A percentile compares a stretch with the other conserved stretches of the same genome.
These are phyloP conservation scores for Xylariaceae sp. DNA, from an alignment of 2,329 filamentous ascomycete species.

Conservation along the genomic window DNA sequence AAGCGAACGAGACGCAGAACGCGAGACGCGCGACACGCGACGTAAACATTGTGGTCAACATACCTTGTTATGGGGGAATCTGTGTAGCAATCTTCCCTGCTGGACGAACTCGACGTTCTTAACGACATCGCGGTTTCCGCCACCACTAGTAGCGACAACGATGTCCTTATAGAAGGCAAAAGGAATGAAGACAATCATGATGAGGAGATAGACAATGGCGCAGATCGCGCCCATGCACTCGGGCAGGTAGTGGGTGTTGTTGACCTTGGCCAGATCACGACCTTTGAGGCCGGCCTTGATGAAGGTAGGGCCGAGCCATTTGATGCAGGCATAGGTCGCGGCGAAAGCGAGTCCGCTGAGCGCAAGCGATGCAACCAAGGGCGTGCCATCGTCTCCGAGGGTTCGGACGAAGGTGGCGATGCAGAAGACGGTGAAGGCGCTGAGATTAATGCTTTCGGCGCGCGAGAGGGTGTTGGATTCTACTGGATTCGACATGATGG, in stretches of 20 bases:
- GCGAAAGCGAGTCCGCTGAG: conserved; percentile 82
- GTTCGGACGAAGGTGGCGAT: conserved; percentile 72
- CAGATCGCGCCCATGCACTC: conserved; percentile 96
- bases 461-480: conserved; percentile 42
- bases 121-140: conserved; percentile 84
- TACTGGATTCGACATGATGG: conserved; percentile 27
- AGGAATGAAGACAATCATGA: conserved; percentile 86
- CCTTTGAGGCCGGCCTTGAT: conserved; percentile 85
- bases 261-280: conserved; percentile 76
- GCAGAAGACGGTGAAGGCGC: conserved; percentile 63
- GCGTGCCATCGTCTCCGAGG: conserved; percentile 74
- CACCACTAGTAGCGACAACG: conserved; percentile 87
- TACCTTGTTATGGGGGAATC: conserved; percentile 92
- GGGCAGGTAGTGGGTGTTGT: conserved; percentile 53
- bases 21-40: too few relatives aligned
- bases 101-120: conserved; percentile 68
- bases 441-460: conserved; percentile 49
- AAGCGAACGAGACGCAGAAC: too few relatives aligned
- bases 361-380: conserved; percentile 80
- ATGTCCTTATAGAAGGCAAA: conserved; percentile 99
- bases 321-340: conserved; percentile 76
- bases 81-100: conserved; percentile 78
- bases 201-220: conserved; percentile 84
- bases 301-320: conserved; percentile 89
- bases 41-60: conserved; percentile 1